Percentiles rank a stretch among this genome's conserved stretches.
Conservation (phyloP, 257 asterid genomes). For the Avicennia marina region DNA sequence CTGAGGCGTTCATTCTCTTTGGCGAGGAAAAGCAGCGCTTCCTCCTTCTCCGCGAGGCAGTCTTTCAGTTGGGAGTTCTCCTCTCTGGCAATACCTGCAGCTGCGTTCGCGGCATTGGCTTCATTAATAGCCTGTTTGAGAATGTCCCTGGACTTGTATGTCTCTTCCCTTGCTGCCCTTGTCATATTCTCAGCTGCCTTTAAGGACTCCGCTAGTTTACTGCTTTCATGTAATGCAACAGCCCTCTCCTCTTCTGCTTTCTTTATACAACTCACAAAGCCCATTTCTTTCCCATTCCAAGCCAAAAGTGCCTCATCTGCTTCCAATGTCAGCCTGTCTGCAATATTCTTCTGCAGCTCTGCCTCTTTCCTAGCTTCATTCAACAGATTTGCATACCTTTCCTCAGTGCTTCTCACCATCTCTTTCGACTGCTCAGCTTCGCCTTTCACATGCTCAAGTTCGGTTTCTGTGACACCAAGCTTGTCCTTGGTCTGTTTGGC, state of each 20-base stretch:
- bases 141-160: constrained; percentile 55
- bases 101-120: constrained; percentile 75
- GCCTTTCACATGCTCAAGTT: constrained; percentile 30
- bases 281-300: constrained; percentile 89
- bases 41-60: constrained; percentile 56
- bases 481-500: constrained; percentile 52
- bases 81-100: constrained; percentile 64
- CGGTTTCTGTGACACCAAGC: constrained; percentile 24
- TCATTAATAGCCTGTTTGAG: constrained; percentile 75
- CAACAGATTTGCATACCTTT: constrained; percentile 37
- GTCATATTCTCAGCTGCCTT: constrained; percentile 45
- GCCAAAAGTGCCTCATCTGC: constrained; percentile 80
- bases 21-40: constrained; percentile 46
- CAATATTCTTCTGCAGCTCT: constrained; percentile 44
- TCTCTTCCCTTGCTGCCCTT: constrained; percentile 52
- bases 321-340: constrained; percentile 64
- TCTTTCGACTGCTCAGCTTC: constrained; percentile 44
- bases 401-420: constrained; percentile 33
- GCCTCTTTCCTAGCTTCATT: constrained; percentile 47
- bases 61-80: constrained; percentile 70
- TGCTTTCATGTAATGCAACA: constrained; percentile 38
- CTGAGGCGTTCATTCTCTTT: constrained; percentile 63
- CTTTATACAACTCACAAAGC: constrained; percentile 67
- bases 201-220: constrained; percentile 34
- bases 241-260: constrained; percentile 68